phyloP scores from a whole-genome alignment of 257 asterid genomes.

The Nicotiana sylvestris region DNA sequence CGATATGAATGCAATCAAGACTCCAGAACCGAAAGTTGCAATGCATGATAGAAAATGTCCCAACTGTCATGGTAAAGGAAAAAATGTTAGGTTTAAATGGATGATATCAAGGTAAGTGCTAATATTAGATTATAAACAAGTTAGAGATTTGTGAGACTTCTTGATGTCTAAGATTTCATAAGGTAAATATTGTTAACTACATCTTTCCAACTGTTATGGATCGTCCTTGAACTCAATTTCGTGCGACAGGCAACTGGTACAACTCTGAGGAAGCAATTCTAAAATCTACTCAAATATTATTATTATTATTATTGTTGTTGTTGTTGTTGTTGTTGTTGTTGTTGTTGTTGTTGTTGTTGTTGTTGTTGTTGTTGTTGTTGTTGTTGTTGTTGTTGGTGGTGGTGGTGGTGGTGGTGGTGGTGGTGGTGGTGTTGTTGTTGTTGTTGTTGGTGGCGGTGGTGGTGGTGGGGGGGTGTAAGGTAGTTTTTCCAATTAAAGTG shows the following conservation, averaged over 20 bases:
- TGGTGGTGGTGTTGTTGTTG: too few species aligned
- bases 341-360: too few species aligned
- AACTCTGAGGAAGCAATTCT: not conserved
- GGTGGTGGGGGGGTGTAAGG: too few species aligned
- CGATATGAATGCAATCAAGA: conserved; percentile 60
- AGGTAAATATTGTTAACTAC: not conserved
- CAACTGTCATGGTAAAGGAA: conserved; percentile 39
- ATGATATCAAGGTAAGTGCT: not conserved
- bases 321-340: too few species aligned
- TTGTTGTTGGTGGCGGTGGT: too few species aligned
- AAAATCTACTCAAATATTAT: too few species aligned
- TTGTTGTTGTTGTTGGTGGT: too few species aligned
- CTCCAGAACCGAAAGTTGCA: conserved; percentile 70
- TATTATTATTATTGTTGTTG: too few species aligned
- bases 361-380: too few species aligned
- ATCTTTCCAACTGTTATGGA: conserved; percentile 1
- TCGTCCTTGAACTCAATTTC: not conserved
- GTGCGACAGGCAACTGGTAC: not conserved
- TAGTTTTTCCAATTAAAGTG: too few species aligned
- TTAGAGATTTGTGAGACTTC: not conserved
- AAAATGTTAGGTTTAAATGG: conserved; percentile 21
- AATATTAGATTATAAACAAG: not conserved
- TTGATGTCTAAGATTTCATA: not conserved
- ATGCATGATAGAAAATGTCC: conserved; percentile 77
- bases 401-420: too few species aligned